These are phyloP conservation scores for Ophioceras dolichostomum DNA, from an alignment of 2,329 filamentous ascomycete genomes.

Conservation along the genomic window DNA sequence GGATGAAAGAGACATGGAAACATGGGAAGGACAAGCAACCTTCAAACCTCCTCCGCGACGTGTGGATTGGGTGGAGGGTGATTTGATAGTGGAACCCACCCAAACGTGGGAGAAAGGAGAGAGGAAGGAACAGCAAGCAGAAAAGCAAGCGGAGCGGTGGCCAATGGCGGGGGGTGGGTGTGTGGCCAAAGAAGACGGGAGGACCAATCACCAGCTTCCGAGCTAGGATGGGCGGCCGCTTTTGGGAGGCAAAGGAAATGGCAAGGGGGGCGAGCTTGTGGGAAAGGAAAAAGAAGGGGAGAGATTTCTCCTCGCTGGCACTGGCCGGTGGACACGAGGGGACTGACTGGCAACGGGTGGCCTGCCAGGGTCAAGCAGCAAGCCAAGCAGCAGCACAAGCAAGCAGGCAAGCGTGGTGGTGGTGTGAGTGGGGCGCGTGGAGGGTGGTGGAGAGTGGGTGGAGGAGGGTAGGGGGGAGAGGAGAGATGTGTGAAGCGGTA, in stretches of 20 bases:
- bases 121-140: no score
- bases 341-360: neutral
- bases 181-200: neutral
- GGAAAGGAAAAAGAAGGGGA: no score
- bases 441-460: slow-evolving; percentile 1
- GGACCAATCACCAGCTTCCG: neutral
- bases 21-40: no score
- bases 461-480: no score
- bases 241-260: neutral
- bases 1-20: no score
- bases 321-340: neutral
- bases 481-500: slow-evolving; percentile 4
- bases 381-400: no score
- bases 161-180: slow-evolving; percentile 29
- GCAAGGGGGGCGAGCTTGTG: neutral
- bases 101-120: slow-evolving; percentile 34
- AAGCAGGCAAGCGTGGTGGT: neutral
- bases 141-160: no score
- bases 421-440: slow-evolving; percentile 1
- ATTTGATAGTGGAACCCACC: slow-evolving; percentile 29
- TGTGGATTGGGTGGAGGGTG: slow-evolving; percentile 15
- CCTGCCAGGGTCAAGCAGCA: neutral
- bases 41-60: neutral
- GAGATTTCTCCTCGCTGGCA: no score
- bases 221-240: neutral